A percentile compares a stretch with the other conserved stretches of the same genome.
These are phyloP conservation scores for Silene latifolia DNA, from an alignment of 148 eudicot species.

Conservation along the genomic window DNA sequence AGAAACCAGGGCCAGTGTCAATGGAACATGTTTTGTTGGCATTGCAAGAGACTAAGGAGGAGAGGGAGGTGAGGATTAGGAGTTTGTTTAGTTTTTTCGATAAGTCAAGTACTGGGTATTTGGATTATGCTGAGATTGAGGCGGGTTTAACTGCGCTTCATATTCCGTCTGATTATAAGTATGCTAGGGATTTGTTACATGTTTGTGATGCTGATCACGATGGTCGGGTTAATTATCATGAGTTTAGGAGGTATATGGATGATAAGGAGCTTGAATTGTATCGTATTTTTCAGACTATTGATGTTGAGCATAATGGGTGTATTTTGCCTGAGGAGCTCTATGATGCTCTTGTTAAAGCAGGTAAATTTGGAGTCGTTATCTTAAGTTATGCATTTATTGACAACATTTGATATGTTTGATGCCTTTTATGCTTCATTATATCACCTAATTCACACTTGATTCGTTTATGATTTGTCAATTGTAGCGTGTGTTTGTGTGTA, in stretches of 20 bases:
- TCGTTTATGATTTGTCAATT: neutral
- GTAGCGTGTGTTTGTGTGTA: neutral
- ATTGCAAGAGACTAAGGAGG: constrained; percentile 75
- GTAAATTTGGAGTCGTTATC: constrained; percentile 34
- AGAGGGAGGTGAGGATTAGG: constrained; percentile 65
- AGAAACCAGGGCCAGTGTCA: constrained; percentile 61
- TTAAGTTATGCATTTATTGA: neutral
- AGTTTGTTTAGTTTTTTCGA: constrained; percentile 73
- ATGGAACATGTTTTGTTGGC: constrained; percentile 85
- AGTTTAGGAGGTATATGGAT: constrained; percentile 93
- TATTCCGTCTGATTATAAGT: constrained; percentile 87
- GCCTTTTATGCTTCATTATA: neutral
- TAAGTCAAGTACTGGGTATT: constrained; percentile 49
- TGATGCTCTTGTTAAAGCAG: constrained; percentile 96
- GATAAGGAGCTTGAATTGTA: constrained; percentile 94
- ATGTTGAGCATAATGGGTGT: constrained; percentile 95
- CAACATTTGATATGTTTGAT: neutral
- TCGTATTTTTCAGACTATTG: constrained; percentile 88
- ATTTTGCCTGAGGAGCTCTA: constrained; percentile 91
- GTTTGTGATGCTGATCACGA: constrained; percentile 83
- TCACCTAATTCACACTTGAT: neutral
- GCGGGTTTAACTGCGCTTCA: constrained; percentile 69
- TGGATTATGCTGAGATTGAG: constrained; percentile 68
- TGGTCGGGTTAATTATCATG: constrained; percentile 81
- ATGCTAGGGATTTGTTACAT: constrained; percentile 71